A percentile compares a stretch with the other conserved stretches of the same genome.
Conservation (phyloP, 129 eudicot genomes). For the Flaveria bidentis region DNA sequence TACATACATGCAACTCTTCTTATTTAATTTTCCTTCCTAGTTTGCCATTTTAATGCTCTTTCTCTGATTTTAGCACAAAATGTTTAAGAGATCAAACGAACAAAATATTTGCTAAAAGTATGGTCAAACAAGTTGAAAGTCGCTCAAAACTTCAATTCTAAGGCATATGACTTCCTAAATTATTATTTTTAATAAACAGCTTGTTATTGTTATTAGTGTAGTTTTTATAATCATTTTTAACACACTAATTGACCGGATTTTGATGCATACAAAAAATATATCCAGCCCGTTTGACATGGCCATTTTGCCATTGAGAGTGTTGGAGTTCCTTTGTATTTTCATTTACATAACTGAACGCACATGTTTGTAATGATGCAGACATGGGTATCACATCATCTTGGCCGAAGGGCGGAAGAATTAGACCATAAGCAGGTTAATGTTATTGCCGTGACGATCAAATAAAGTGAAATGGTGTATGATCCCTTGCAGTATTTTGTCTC, state of each 20-base stretch:
- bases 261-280: background rate
- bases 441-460: constrained; percentile 2
- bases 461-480: constrained; percentile 31
- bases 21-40: background rate
- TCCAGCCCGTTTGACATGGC: background rate
- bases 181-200: background rate
- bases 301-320: background rate
- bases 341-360: background rate
- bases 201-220: background rate
- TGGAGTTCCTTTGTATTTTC: background rate
- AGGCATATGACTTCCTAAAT: background rate
- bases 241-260: background rate
- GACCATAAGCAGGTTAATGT: constrained; percentile 13
- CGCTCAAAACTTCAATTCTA: no score
- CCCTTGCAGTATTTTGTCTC: constrained; percentile 11
- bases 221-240: no score
- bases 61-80: background rate
- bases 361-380: constrained; percentile 51
- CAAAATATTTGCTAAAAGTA: background rate
- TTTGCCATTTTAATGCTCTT: background rate
- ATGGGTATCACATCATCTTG: constrained; percentile 96
- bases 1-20: background rate
- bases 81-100: background rate
- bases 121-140: background rate
- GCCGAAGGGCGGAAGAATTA: constrained; percentile 93